Base-by-base conservation (phyloP, 176 grass and related monocot species). In the Thalia dealbata region DNA sequence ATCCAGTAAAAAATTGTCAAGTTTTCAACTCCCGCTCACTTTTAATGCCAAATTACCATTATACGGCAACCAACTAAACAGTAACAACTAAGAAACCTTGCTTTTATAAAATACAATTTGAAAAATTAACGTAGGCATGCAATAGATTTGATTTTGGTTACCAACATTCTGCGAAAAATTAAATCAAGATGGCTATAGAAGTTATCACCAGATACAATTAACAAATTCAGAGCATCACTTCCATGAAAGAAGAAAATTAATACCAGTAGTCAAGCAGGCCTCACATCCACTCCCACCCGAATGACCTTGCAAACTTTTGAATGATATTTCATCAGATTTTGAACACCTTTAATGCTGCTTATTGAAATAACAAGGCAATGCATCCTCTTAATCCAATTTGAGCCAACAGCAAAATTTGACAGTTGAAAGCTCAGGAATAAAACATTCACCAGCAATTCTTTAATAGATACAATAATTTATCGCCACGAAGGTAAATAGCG, bases 341-440 rank as follows among this genome's bases (percentile, higher is more conserved):
- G 11, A 28, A 28, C 24, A 63, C 23, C 21, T 28, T 25, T 13
- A 63, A 26, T 63, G 60, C 15, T 28, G 25, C 22, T 63, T 28
- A 28, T 63, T 28, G 7, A 63, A 14, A 63, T 24, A 14, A 25
- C 2, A 28, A n/a, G 61, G 61, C 12, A 63, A 24, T 63, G 2
- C 23, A 63, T 24, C 10, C 21, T 8, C 10, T 8, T 13, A 28
- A 0, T 28, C 14, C 61, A 13, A 63, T 63, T 63, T 63, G 61
- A 63, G 61, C 61, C 61, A 28, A 63, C 61, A 63, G 61, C 11
- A 63, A 63, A 63, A 58, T 58, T 63, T 29, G 61, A 28, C 14
- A 28, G 26, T 63, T 15, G 26, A 63, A 14, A 63, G 61, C 61
- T 63, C 61, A 15, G 10, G 27, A 63, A 63, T 27, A 28, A 29